Conservation (phyloP, 805 yeast species). For the Yarrowia porcina region DNA sequence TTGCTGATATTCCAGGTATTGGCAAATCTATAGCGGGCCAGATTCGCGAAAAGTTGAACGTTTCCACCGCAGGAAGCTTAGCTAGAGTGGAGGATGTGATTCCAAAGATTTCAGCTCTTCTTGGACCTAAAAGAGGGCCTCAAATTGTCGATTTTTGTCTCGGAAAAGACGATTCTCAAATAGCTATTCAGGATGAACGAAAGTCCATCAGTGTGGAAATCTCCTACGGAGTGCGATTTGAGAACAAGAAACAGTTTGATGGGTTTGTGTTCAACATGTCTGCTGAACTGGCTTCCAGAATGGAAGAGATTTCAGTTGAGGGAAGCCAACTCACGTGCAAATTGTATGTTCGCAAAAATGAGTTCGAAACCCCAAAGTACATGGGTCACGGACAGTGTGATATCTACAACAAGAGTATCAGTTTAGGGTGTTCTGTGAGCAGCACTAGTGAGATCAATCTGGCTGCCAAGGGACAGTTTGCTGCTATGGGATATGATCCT, state of each 20-base stretch:
- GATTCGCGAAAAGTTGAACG: conserved; percentile 41
- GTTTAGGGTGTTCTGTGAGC: conserved; percentile 57
- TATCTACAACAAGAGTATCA: conserved; percentile 53
- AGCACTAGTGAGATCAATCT: conserved; percentile 51
- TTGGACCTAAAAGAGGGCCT: conserved; percentile 71
- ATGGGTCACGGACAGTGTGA: conserved; percentile 85
- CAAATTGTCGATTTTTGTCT: conserved; percentile 57
- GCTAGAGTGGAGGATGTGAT: conserved; percentile 36
- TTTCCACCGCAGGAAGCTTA: conserved; percentile 44
- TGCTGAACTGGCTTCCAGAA: conserved; percentile 55
- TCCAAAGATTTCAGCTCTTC: conserved; percentile 42
- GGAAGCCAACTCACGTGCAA: conserved; percentile 64
- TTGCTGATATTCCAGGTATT: conserved; percentile 44
- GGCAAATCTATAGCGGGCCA: conserved; percentile 46
- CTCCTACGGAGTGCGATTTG: conserved; percentile 84
- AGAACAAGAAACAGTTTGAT: conserved; percentile 58
- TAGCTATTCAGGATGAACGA: conserved; percentile 45
- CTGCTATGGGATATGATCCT: conserved; percentile 58
- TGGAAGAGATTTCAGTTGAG: conserved; percentile 46
- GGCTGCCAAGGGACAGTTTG: conserved; percentile 54
- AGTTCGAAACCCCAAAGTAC: conserved; percentile 73
- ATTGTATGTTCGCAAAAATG: conserved; percentile 57
- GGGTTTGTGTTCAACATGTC: conserved; percentile 56
- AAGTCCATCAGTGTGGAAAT: conserved; percentile 85
- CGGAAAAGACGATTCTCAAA: conserved; percentile 66